Evolutionary conservation across 257 asterid species (phyloP).

Genomic region (Lycium ferocissimum): DNA sequence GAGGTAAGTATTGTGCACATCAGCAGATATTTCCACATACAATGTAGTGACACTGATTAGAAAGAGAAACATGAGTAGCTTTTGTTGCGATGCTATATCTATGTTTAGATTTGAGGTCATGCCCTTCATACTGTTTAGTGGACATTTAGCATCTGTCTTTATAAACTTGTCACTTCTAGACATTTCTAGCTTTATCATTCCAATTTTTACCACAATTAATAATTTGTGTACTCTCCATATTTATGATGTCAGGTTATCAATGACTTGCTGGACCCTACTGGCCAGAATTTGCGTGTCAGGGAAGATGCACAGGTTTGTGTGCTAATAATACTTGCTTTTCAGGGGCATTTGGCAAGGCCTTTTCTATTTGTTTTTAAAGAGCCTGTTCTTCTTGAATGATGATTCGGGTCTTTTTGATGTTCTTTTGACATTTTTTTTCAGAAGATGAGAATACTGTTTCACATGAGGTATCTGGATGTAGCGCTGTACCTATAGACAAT

Average conservation of each 20-base stretch:
- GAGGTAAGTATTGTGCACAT: constrained; percentile 65
- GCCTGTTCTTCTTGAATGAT: background rate
- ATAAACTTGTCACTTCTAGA: background rate
- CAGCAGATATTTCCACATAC: constrained; percentile 1
- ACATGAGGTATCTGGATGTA: constrained; percentile 14
- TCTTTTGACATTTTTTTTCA: constrained; percentile 1
- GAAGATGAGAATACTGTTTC: constrained; percentile 21
- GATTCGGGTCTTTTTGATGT: background rate
- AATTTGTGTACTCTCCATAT: background rate
- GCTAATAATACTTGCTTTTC: constrained; percentile 23
- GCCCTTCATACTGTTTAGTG: background rate
- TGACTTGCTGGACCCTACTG: constrained; percentile 98
- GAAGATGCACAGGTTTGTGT: constrained; percentile 93
- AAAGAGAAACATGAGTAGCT: background rate
- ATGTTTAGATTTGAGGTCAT: constrained; percentile 18
- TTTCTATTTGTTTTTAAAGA: background rate
- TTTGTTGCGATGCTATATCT: background rate
- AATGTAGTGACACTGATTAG: constrained; percentile 22
- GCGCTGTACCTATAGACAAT: background rate
- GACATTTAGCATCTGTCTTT: background rate
- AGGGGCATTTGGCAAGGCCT: background rate
- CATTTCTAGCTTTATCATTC: background rate
- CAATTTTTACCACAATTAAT: background rate
- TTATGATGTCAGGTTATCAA: constrained; percentile 76
- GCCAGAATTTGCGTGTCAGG: constrained; percentile 97